Conservation (phyloP, 2,329 filamentous ascomycete genomes). For the Venturia carpophila region DNA sequence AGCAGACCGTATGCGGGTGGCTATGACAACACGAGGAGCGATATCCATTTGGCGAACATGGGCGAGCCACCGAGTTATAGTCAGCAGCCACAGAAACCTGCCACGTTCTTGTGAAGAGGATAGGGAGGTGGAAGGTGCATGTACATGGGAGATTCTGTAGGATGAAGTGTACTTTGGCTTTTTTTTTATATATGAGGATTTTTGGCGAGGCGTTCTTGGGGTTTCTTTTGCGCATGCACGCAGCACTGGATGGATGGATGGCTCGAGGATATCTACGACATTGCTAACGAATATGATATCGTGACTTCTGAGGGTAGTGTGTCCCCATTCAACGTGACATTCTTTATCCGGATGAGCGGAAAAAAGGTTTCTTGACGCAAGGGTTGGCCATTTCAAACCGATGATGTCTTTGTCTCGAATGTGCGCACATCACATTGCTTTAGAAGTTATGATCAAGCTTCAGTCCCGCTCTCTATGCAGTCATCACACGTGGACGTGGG, state of each 20-base stretch:
- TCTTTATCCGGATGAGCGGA: no score
- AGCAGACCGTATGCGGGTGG: conserved; percentile 14
- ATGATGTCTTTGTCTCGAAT: no score
- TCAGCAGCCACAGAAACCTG: conserved; percentile 15
- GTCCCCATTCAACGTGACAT: no score
- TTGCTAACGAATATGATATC: no score
- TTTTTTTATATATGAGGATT: no score
- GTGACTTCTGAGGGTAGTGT: no score
- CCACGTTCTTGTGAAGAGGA: background rate
- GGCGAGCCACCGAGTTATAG: conserved; percentile 17
- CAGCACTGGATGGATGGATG: no score
- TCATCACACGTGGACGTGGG: no score
- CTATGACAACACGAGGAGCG: background rate
- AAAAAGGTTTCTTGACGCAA: background rate
- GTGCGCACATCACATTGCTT: no score
- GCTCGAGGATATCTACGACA: no score
- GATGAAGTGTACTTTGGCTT: background rate
- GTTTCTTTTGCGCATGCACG: background rate
- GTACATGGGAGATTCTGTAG: background rate
- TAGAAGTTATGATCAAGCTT: no score
- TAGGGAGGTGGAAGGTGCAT: background rate
- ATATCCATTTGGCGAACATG: conserved; percentile 14
- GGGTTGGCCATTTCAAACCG: background rate
- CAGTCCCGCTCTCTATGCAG: no score
- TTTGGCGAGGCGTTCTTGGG: conserved; percentile 6